Evolutionary conservation across 345 rosid species (phyloP).

Genomic region (Microcos paniculata): DNA sequence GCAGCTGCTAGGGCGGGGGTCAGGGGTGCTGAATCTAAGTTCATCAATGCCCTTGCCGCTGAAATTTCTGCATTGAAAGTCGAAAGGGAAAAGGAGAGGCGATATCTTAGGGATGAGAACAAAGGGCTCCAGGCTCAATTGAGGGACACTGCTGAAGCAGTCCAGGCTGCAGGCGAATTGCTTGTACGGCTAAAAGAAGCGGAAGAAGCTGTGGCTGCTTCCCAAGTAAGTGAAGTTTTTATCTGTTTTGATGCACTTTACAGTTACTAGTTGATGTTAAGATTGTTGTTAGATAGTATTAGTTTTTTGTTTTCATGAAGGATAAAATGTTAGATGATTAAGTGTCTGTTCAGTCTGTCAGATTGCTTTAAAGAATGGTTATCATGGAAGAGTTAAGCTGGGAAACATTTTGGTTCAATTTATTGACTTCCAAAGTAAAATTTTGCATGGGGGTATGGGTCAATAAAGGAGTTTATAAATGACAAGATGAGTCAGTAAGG

Average conservation of each 20-base stretch:
- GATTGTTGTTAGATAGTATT: background rate
- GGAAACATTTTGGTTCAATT: background rate
- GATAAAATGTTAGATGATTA: background rate
- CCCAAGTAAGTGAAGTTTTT: constrained; percentile 49
- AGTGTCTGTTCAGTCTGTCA: background rate
- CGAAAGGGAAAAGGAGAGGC: constrained; percentile 83
- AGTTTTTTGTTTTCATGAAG: background rate
- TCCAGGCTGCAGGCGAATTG: constrained; percentile 94
- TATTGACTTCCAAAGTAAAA: background rate
- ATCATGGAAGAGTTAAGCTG: background rate
- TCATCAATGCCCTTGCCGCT: constrained; percentile 89
- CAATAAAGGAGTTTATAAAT: background rate
- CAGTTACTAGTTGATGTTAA: background rate
- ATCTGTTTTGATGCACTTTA: constrained; percentile 3
- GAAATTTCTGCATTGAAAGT: constrained; percentile 86
- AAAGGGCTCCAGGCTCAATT: constrained; percentile 84
- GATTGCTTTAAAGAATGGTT: background rate
- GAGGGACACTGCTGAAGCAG: constrained; percentile 97
- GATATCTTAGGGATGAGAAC: constrained; percentile 82
- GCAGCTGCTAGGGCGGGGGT: constrained; percentile 95
- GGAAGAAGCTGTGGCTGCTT: constrained; percentile 71
- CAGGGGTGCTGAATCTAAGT: constrained; percentile 87
- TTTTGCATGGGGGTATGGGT: background rate
- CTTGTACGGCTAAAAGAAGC: constrained; percentile 95
- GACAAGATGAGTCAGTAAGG: background rate